These are phyloP conservation scores for Phanerochaete carnosa DNA, from an alignment of 768 basidiomycete species.

Conservation along the genomic window DNA sequence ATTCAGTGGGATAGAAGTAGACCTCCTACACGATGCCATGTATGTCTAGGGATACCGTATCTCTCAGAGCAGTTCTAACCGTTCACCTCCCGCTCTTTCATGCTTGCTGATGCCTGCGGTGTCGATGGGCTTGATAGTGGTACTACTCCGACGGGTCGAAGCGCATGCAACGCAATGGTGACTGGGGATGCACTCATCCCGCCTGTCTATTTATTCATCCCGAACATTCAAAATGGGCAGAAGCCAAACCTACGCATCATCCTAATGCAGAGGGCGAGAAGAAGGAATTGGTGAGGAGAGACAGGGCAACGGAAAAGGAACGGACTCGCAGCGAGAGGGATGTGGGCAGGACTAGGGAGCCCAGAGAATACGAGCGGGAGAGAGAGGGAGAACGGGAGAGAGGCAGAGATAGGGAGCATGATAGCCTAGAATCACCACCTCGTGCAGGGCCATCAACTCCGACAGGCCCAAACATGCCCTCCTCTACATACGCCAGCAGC, in stretches of 20 bases:
- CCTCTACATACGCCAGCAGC: neutral
- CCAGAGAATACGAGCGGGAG: conserved; percentile 8
- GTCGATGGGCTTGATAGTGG: conserved; percentile 4
- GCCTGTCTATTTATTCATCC: conserved; percentile 19
- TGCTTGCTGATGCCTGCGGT: too few species aligned
- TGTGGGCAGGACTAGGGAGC: neutral
- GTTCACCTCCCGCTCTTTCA: too few species aligned
- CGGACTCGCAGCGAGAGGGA: neutral
- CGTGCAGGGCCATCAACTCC: neutral
- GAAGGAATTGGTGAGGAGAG: neutral
- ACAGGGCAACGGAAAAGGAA: neutral
- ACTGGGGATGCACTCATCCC: conserved; percentile 4
- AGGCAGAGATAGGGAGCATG: conserved; percentile 5
- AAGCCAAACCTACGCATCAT: neutral
- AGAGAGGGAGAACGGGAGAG: conserved; percentile 1
- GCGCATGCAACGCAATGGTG: neutral
- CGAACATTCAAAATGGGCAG: conserved; percentile 14
- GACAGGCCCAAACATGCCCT: neutral
- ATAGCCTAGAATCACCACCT: neutral
- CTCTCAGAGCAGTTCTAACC: too few species aligned
- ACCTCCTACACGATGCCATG: conserved; percentile 8
- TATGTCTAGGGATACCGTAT: too few species aligned
- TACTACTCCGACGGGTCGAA: conserved; percentile 15
- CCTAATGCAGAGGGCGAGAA: neutral
- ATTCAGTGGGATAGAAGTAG: neutral